A percentile compares a stretch with the other conserved stretches of the same genome.
phyloP scores from a whole-genome alignment of 768 basidiomycete genomes.

The Xerocomus potaroensis region DNA sequence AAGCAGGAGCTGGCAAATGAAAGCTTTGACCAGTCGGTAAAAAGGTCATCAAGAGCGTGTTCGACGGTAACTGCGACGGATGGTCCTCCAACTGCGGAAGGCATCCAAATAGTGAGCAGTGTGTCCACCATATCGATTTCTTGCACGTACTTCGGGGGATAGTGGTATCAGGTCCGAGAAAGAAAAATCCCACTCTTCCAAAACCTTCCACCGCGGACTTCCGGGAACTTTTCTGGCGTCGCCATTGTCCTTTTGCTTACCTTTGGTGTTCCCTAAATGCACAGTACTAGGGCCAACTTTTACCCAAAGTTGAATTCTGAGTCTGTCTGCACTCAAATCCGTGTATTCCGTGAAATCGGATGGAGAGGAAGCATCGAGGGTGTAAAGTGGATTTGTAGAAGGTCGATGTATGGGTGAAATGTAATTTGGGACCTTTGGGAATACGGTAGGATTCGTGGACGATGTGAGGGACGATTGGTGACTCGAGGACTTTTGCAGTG shows the following conservation, averaged over 20 bases:
- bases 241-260: conserved; percentile 42
- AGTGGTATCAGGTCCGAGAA: conserved; percentile 55
- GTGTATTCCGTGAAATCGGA: conserved; percentile 53
- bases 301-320: conserved; percentile 61
- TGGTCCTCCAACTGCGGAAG: conserved; percentile 34
- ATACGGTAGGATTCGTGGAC: conserved; percentile 9
- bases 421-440: conserved; percentile 50
- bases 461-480: conserved; percentile 23
- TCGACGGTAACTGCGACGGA: conserved; percentile 56
- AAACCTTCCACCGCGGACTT: conserved; percentile 53
- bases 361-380: conserved; percentile 48
- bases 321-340: conserved; percentile 45
- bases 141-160: conserved; percentile 53
- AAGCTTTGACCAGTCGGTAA: conserved; percentile 57
- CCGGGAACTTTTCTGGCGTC: conserved; percentile 8
- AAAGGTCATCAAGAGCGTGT: conserved; percentile 66
- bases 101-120: conserved; percentile 8
- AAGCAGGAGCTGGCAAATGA: conserved; percentile 44
- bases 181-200: conserved; percentile 66
- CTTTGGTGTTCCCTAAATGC: conserved; percentile 30
- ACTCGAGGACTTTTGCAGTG: conserved; percentile 23
- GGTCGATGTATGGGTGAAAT: conserved; percentile 76
- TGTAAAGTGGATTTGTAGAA: conserved; percentile 79
- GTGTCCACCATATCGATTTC: conserved; percentile 4
- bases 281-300: conserved; percentile 29